Evolutionary conservation across 257 asterid species (phyloP).

Genomic region (Ophiorrhiza pumila): DNA sequence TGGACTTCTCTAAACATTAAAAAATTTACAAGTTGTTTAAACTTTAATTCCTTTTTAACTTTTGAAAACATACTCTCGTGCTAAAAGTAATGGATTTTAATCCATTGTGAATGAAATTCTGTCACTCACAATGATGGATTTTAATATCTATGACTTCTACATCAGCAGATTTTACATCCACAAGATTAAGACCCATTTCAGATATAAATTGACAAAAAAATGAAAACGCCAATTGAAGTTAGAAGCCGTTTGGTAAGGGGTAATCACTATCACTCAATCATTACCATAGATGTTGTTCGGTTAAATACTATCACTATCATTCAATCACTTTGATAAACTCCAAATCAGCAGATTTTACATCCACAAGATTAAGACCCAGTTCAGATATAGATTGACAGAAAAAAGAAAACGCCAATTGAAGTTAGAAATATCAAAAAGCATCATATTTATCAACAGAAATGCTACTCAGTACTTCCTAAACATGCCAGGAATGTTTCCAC

Average conservation of each 20-base stretch:
- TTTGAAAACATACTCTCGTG: background rate
- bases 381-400: background rate
- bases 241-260: no score
- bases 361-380: background rate
- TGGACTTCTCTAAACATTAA: background rate
- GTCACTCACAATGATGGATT: background rate
- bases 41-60: no score
- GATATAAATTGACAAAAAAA: background rate
- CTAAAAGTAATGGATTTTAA: background rate
- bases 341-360: background rate
- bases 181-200: background rate
- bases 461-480: background rate
- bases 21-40: no score
- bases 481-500: background rate
- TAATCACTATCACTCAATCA: no score
- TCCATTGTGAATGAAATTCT: background rate
- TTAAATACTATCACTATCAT: no score
- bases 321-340: no score
- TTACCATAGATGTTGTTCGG: no score
- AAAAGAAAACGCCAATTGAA: background rate
- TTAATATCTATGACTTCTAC: background rate
- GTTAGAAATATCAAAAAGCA: background rate
- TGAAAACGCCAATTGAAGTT: background rate
- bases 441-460: no score
- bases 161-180: background rate